Base-by-base conservation (phyloP, 2,329 filamentous ascomycete species). In the Immersiporthe knoxdaviesiana region DNA sequence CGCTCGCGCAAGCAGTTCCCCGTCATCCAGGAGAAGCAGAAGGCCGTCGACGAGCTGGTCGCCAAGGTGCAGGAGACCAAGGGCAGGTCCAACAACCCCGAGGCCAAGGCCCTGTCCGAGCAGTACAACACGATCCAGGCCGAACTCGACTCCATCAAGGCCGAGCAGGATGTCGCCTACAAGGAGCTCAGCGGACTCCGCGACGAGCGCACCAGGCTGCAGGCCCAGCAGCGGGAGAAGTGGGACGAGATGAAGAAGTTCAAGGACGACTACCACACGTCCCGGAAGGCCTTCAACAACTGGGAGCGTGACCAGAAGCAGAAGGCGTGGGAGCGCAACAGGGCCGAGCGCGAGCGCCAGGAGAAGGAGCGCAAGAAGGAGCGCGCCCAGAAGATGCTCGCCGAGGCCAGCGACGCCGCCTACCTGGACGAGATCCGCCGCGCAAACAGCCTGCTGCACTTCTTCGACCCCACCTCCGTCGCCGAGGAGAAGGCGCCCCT, bases 1-100 rank as follows among this genome's bases (percentile, higher is more conserved):
- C 97, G 97, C 85, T 88, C 92, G 77, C 92, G 92, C 83, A 98
- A 97, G 89, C 91, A 89, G 81, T 97, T 99, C 79, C 89, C 90
- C 69, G 88, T 90, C 72, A 91, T 98, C 76, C 93, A 97, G 70
- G 90, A 92, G 70, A 85, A 90, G 44, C 92, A 98, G 82, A 97
- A 97, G 86, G 87, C 87, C 74, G 98, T 99, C 75, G 92, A 96
- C 76, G 90, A 94, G 66, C 84, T 97, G 74, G 95, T 93, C 84
- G 87, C 90, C 72, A 92, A 97, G 83, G 94, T 97, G 77, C 91
- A 94, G 78, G 90, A 93, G 76, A 90, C 97, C 79, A 93, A 92
- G 83, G 96, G 97, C 82, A 87, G 86, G 73, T 87, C 97, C 78
- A 94, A 97, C 76, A 94, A 97, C 81, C 94, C 96, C 27, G 95